These are phyloP conservation scores for Yarrowia yakushimensis DNA, from an alignment of 805 yeast species.

Conservation along the genomic window DNA sequence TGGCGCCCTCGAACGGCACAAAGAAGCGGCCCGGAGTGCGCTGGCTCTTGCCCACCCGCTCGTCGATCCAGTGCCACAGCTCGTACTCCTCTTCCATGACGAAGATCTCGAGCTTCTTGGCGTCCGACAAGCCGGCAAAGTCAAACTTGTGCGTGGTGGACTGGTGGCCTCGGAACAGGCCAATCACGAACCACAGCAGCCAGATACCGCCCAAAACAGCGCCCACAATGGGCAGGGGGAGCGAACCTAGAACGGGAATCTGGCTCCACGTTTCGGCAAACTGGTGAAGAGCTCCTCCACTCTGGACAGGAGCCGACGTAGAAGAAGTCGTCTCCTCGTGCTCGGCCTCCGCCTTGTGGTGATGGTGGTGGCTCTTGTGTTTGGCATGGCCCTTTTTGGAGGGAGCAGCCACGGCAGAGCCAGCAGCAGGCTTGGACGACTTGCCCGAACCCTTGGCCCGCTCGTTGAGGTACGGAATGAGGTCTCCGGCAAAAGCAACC, in stretches of 20 bases:
- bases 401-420: neutral
- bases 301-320: neutral
- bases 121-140: constrained; percentile 30
- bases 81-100: constrained; percentile 51
- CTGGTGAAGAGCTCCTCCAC: constrained; percentile 7
- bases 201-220: constrained; percentile 11
- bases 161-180: constrained; percentile 2
- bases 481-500: constrained; percentile 52
- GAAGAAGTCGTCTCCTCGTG: neutral
- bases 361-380: constrained; percentile 16
- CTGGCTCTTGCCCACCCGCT: constrained; percentile 37
- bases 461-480: constrained; percentile 42
- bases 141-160: constrained; percentile 20
- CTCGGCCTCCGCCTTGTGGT: constrained; percentile 27
- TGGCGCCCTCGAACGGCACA: constrained; percentile 23
- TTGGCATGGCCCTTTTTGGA: constrained; percentile 26
- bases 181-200: constrained; percentile 21
- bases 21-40: constrained; percentile 7
- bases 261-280: constrained; percentile 17
- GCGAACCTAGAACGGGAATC: constrained; percentile 14
- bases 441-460: constrained; percentile 30
- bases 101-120: constrained; percentile 31
- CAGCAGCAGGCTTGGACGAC: constrained; percentile 5
- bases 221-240: neutral
- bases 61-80: constrained; percentile 71